These are phyloP conservation scores for Thyridium curvatum DNA, from an alignment of 2,329 filamentous ascomycete species.

Conservation along the genomic window DNA sequence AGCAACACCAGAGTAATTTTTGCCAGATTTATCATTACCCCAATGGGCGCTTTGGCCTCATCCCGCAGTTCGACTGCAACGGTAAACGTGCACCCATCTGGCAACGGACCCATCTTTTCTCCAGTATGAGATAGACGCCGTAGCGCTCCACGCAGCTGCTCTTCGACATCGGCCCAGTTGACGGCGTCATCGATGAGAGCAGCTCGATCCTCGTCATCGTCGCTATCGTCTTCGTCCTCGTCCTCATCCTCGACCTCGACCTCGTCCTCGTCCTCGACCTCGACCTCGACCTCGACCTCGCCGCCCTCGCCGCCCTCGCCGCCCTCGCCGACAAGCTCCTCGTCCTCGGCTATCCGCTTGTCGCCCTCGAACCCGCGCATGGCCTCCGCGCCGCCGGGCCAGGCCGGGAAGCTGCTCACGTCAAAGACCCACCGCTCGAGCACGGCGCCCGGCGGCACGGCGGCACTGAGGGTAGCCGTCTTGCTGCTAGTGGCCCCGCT, in stretches of 20 bases:
- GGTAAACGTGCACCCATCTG: slow-evolving; percentile 65
- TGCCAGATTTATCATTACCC: slow-evolving; percentile 45
- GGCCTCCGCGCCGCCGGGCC: slow-evolving; percentile 25
- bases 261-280: background rate
- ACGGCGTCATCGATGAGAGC: slow-evolving; percentile 16
- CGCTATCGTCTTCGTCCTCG: slow-evolving; percentile 13
- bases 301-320: background rate
- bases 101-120: slow-evolving; percentile 50
- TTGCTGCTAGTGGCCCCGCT: background rate
- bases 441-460: slow-evolving; percentile 28
- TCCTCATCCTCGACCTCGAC: background rate
- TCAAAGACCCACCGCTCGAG: slow-evolving; percentile 59
- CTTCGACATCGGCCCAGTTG: slow-evolving; percentile 58
- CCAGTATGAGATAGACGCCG: slow-evolving; percentile 54
- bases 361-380: slow-evolving; percentile 17
- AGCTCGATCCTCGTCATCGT: slow-evolving; percentile 4
- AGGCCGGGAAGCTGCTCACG: slow-evolving; percentile 43
- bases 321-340: background rate
- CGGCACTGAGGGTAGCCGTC: background rate
- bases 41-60: slow-evolving; percentile 39
- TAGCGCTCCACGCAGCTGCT: slow-evolving; percentile 65
- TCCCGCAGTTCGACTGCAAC: slow-evolving; percentile 68
- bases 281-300: background rate
- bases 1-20: background rate
- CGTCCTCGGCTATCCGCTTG: slow-evolving; percentile 7